Base-by-base conservation (phyloP, 805 yeast species). In the Ogataea henricii region DNA sequence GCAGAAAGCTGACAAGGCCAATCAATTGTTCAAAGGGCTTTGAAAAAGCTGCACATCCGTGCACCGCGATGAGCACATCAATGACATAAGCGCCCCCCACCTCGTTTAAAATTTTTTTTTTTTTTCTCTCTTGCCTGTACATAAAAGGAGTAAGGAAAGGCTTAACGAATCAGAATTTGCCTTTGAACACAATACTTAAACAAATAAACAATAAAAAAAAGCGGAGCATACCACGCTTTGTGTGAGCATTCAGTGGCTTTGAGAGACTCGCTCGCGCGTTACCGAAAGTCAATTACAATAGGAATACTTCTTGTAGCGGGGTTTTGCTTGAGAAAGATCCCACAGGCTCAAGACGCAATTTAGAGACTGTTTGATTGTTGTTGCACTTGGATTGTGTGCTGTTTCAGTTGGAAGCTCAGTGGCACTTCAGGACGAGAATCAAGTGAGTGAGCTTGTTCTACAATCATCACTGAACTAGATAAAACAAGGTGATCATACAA, bases 161-260 rank as follows among this genome's bases (percentile, higher is more conserved):
- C 20, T 43, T 51, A 50, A 53, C 58, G 55, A 54, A 54, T 54
- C 49, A 54, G 46, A 54, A 45, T 54, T 54, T 51, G 58, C 58
- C 58, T 47, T 52, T 54, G 45, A 35, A 47, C 32, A 48, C 47
- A 43, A 51, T 46, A 40, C 45, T 40, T n/a, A 49, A 50, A 49
- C 51, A 52, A 46, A 43, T 25, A 25, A 39, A 27, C 30, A 5
- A 14, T 27, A 27, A 27, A 27, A 27, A 27, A 27, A 27, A 27
- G 30, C 30, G 30, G 5, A 27, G n/a, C 32, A 14, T 14, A 21
- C n/a, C 21, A 37, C 25, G 20, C 5, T 23, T 36, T 37, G 25
- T 23, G 20, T 16, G 33, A 18, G 40, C 26, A 16, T 33, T 34
- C 25, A 32, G 42, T 30, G 34, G 29, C 33, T 40, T 13, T 17